Evolutionary conservation across 2,329 filamentous ascomycete species (phyloP), one percentile per base, ranked within the genome.

Genomic region (Allantophomopsis cytisporea): DNA sequence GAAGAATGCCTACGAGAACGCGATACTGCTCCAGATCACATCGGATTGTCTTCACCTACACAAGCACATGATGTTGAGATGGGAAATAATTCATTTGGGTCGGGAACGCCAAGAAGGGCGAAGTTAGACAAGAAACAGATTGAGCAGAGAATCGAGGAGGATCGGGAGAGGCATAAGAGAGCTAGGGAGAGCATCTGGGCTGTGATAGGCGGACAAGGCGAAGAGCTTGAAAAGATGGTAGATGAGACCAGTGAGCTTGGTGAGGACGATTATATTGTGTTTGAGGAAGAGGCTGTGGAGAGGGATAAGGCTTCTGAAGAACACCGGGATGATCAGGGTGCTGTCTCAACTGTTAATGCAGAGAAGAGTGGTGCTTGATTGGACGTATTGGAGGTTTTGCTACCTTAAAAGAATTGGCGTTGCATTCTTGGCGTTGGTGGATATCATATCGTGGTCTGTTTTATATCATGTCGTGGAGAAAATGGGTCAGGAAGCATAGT

Each of bases 101-200:
- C 45, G 7, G 43, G 32, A 11, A 49, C 47, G 39, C 41, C 45
- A 7, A 57, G 49, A 38, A 48, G 31, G 47, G 59, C 66, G 35
- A 64, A 69, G 38, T 58, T 91, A 38, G 85, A 95, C 53, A 91
- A 89, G 61, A 73, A 82, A 41, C 84, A 94, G 61, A 83, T 95
- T 39, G 88, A 96, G 62, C 88, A 96, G 64, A 71, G 91, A 32
- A 94, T 98, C 46, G 93, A 98, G 51, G 93, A 98, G 61, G 91
- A 98, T 59, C 70, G 91, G 3, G 91, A 98, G 59, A 69, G 91
- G 34, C 93, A 98, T 60, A 98, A 98, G 67, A 68, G 89, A 34
- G 66, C 89, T 52, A 68, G 91, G 16, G 91, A 98, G 62, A 87
- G 80, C 51, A 93, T 94, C 45, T 98, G 93, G 91, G 85, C 87